Evolutionary conservation across 1,139 yeast species (phyloP).

Genomic region (Yarrowia galli): DNA sequence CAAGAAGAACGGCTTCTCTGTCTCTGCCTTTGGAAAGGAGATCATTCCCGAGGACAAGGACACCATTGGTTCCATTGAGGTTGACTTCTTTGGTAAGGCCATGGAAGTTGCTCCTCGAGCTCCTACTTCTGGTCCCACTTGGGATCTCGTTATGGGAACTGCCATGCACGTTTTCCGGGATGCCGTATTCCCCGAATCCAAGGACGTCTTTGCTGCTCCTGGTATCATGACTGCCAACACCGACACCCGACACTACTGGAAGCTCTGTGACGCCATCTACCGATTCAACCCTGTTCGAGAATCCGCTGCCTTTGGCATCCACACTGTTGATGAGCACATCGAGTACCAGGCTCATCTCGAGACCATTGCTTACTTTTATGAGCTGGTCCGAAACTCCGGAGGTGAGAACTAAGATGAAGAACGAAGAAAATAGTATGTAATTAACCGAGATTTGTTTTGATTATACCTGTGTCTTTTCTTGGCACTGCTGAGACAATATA

Average conservation of each 20-base stretch:
- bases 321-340: slow-evolving; percentile 69
- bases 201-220: slow-evolving; percentile 62
- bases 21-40: slow-evolving; percentile 52
- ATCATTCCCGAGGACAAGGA: slow-evolving; percentile 50
- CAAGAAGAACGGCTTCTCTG: slow-evolving; percentile 56
- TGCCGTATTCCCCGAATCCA: slow-evolving; percentile 53
- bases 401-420: neutral
- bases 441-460: neutral
- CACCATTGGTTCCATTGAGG: slow-evolving; percentile 40
- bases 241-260: slow-evolving; percentile 82
- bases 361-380: slow-evolving; percentile 65
- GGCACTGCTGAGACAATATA: too few species aligned
- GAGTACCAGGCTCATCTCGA: slow-evolving; percentile 62
- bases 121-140: slow-evolving; percentile 58
- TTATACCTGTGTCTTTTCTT: too few species aligned
- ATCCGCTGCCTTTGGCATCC: slow-evolving; percentile 49
- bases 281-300: slow-evolving; percentile 60
- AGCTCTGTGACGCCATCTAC: slow-evolving; percentile 70
- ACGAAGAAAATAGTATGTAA: too few species aligned
- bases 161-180: slow-evolving; percentile 62
- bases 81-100: slow-evolving; percentile 41
- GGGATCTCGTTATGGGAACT: slow-evolving; percentile 66
- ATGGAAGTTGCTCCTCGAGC: slow-evolving; percentile 69
- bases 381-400: slow-evolving; percentile 54
- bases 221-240: slow-evolving; percentile 80